Percentiles rank a stretch among this genome's conserved stretches.
Evolutionary conservation across 768 basidiomycete species (phyloP).

Genomic region (Tricholoma matsutake): DNA sequence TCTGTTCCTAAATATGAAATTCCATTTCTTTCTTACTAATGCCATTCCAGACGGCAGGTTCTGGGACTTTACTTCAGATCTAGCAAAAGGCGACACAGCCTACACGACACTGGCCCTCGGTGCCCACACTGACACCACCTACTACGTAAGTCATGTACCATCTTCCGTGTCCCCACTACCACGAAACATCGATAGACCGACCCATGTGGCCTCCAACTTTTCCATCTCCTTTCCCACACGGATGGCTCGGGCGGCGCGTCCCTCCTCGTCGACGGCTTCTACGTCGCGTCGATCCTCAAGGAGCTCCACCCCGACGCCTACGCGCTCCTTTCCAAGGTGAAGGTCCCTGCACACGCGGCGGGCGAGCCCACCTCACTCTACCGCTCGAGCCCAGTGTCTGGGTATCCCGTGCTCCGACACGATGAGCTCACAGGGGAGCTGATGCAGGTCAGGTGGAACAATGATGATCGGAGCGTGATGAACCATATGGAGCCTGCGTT

Average conservation of each 20-base stretch:
- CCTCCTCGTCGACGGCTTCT: conserved; percentile 95
- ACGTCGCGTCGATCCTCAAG: conserved; percentile 78
- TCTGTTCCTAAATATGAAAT: conserved; percentile 14
- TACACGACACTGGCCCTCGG: conserved; percentile 87
- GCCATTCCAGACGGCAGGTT: conserved; percentile 74
- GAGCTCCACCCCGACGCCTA: conserved; percentile 72
- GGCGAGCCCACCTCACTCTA: conserved; percentile 66
- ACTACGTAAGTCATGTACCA: conserved; percentile 48
- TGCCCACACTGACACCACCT: conserved; percentile 73
- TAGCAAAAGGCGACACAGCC: conserved; percentile 89
- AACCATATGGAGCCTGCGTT: conserved; percentile 50
- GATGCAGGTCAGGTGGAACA: conserved; percentile 87
- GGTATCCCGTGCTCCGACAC: conserved; percentile 73
- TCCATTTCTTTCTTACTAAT: conserved; percentile 1
- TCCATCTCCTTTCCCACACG: conserved; percentile 86
- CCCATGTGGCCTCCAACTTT: conserved; percentile 92
- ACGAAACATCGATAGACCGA: conserved; percentile 57
- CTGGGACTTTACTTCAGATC: conserved; percentile 95
- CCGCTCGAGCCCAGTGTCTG: conserved; percentile 50
- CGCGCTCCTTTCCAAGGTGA: conserved; percentile 59
- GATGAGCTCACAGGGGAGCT: conserved; percentile 59
- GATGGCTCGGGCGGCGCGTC: conserved; percentile 83
- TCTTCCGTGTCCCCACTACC: background rate
- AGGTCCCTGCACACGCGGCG: conserved; percentile 83
- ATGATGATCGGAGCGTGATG: conserved; percentile 87